A percentile compares a stretch with the other conserved stretches of the same genome.
Conservation (phyloP, 2,329 filamentous ascomycete species). For the Raffaelea ambrosiae region DNA sequence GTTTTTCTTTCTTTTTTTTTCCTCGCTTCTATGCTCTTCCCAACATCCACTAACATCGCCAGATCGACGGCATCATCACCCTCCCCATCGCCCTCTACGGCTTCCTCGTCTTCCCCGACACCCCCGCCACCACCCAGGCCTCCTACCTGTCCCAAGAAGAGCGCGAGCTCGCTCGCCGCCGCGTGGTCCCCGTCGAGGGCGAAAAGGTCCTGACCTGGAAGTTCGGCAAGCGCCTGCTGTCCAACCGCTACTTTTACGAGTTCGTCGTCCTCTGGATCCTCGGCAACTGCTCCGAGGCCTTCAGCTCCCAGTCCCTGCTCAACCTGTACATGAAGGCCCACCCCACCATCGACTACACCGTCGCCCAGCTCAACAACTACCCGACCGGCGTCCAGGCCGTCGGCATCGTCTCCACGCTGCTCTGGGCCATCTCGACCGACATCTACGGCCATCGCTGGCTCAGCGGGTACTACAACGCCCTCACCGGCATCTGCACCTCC, state of each 20-base stretch:
- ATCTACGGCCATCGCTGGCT: neutral
- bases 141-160: conserved; percentile 33
- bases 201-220: conserved; percentile 34
- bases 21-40: neutral
- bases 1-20: no score
- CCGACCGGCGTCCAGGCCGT: conserved; percentile 46
- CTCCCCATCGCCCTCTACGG: conserved; percentile 3
- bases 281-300: conserved; percentile 57
- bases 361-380: conserved; percentile 45
- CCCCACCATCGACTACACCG: conserved; percentile 27
- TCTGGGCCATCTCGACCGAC: neutral
- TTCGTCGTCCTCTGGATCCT: conserved; percentile 49
- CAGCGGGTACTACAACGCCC: neutral
- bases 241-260: conserved; percentile 19
- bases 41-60: neutral
- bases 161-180: conserved; percentile 24
- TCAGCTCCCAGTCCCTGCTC: conserved; percentile 47
- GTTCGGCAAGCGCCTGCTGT: conserved; percentile 46
- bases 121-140: conserved; percentile 20
- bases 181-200: conserved; percentile 26
- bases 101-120: conserved; percentile 7
- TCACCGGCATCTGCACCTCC: neutral
- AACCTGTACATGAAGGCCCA: conserved; percentile 37
- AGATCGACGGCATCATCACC: conserved; percentile 6
- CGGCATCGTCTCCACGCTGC: conserved; percentile 35